Evolutionary conservation across 208 protist species (phyloP), one percentile per base, ranked within the genome.

Genomic region (Acanthamoeba triangularis): DNA sequence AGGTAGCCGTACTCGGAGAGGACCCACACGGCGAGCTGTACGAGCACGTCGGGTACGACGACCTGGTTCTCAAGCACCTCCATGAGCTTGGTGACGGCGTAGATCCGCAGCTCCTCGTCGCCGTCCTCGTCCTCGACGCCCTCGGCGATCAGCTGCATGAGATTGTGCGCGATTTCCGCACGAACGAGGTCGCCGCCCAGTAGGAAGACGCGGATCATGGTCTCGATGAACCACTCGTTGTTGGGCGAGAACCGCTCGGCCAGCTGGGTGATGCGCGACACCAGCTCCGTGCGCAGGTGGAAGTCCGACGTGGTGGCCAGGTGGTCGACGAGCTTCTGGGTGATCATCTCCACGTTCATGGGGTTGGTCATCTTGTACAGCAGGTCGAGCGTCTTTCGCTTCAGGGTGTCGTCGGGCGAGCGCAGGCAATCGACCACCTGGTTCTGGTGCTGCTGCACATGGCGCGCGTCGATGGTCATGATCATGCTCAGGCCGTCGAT

Each of bases 391-490:
- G 98, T 98, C 90, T 99, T 99, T 41, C 98, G 96, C 35, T 98
- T 98, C n/a, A 99, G 98, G 0, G 98, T 99, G 33, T 99, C 98
- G 96, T 99, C 99, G 5, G 90, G 78, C 88, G 98, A 98, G 63
- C 99, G 99, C 0, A 99, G 97, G 94, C 98, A 99, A 33, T 98
- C 96, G 95, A 99, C 99, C 6, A 99, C 98, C 13, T 98, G 96
- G 33, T 98, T 90, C 96, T 99, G 99, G 97, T 99, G 98, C 44
- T 98, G 96, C 37, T 91, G 91, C 14, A 99, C 99, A 52, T 98
- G 97, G 63, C 97, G 97, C 35, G 98, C 98, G 90, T 99, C 96
- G 28, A 99, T 90, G 95, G 97, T 90, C 6, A 99, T 99, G 72
- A 99, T 98, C 30, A 96, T 93, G 23, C 98, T 97, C 33, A 99